Conservation (phyloP, 2,329 filamentous ascomycete species). For the Daldinia eschscholtzii region DNA sequence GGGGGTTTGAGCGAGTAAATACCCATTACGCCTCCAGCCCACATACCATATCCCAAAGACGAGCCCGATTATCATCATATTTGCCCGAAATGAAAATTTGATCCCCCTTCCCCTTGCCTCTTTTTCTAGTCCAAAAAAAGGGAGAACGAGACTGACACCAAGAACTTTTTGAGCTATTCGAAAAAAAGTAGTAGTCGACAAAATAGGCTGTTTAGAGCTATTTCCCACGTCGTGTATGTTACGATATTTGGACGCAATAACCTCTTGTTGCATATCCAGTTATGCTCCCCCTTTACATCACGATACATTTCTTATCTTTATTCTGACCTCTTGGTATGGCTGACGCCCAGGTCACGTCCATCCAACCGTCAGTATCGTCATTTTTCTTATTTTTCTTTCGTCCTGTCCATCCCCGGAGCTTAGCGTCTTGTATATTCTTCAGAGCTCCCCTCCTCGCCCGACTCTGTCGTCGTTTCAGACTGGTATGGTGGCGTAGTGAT, state of each 20-base stretch:
- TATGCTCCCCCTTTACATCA: conserved; percentile 60
- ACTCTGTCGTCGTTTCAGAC: conserved; percentile 63
- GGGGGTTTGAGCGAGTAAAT: background rate
- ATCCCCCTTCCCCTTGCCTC: background rate
- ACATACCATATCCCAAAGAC: background rate
- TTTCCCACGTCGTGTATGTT: conserved; percentile 2
- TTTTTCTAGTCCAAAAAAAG: background rate
- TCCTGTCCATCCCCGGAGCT: conserved; percentile 67
- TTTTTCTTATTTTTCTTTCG: conserved; percentile 55
- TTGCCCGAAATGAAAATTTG: background rate
- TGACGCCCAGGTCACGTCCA: conserved; percentile 59
- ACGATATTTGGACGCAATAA: background rate
- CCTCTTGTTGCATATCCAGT: background rate
- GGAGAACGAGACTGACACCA: background rate
- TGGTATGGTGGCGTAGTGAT: conserved; percentile 57
- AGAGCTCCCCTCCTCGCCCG: conserved; percentile 71
- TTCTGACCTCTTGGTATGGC: conserved; percentile 48
- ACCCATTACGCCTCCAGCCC: background rate
- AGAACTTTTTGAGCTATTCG: background rate
- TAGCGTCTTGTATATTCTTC: conserved; percentile 73
- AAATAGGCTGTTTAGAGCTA: background rate
- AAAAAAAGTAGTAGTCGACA: background rate
- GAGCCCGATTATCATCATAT: background rate
- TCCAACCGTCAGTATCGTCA: conserved; percentile 63
- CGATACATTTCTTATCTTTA: conserved; percentile 62